phyloP scores from a whole-genome alignment of 2,329 filamentous ascomycete species.

The Parascedosporium putredinis region DNA sequence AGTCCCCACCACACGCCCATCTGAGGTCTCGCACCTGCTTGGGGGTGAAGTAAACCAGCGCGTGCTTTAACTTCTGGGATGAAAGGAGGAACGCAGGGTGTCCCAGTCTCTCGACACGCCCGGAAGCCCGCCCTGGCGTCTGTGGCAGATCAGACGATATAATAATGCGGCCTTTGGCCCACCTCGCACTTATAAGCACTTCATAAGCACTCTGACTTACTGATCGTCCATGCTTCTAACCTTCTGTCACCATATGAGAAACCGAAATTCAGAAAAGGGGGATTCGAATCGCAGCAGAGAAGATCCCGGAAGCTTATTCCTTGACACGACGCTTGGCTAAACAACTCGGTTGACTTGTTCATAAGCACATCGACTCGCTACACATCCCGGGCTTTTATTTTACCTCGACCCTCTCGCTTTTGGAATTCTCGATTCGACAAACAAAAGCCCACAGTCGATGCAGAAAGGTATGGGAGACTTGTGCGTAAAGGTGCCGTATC shows the following conservation, averaged over 20 bases:
- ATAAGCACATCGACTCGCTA: neutral
- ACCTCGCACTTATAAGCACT: slow-evolving; percentile 18
- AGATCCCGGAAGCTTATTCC: slow-evolving; percentile 18
- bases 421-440: neutral
- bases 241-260: slow-evolving; percentile 1
- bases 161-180: slow-evolving; percentile 13
- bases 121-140: slow-evolving; percentile 4
- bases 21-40: slow-evolving; percentile 26
- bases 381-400: neutral
- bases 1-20: slow-evolving; percentile 24
- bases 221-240: slow-evolving; percentile 7
- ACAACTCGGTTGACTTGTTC: neutral
- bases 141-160: slow-evolving; percentile 10
- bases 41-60: slow-evolving; percentile 35
- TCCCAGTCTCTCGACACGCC: slow-evolving; percentile 15
- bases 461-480: neutral
- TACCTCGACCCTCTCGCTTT: neutral
- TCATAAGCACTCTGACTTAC: slow-evolving; percentile 15
- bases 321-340: neutral
- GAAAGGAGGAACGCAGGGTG: slow-evolving; percentile 27
- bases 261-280: slow-evolving; percentile 10
- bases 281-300: slow-evolving; percentile 20
- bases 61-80: slow-evolving; percentile 34
- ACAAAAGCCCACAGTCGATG: neutral
- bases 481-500: slow-evolving; percentile 1